Evolutionary conservation across 1,139 yeast genomes (phyloP).

Genomic region (Magnusiomyces suaveolens): DNA sequence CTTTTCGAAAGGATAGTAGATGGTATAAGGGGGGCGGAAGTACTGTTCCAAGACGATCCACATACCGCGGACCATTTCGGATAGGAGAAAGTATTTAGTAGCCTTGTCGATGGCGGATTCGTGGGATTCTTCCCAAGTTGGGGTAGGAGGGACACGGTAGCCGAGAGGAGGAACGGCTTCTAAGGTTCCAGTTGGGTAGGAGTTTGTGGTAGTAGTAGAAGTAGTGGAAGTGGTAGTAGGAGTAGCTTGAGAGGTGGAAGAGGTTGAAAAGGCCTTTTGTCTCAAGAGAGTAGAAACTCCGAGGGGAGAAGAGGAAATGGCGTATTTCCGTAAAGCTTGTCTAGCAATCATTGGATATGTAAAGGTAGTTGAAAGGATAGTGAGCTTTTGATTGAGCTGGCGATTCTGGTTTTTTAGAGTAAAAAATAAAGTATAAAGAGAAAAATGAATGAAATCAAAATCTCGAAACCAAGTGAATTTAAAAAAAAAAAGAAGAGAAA

Average conservation of each 20-base stretch:
- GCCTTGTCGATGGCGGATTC: slow-evolving; percentile 79
- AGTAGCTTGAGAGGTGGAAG: slow-evolving; percentile 8
- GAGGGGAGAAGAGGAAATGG: background rate
- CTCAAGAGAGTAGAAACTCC: background rate
- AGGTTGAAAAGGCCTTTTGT: background rate
- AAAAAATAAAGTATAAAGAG: background rate
- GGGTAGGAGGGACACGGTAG: slow-evolving; percentile 66
- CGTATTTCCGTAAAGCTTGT: background rate
- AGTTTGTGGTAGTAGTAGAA: background rate
- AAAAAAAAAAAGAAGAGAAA: background rate
- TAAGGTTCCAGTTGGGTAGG: slow-evolving; percentile 21
- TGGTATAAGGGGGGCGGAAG: slow-evolving; percentile 81
- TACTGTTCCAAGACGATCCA: slow-evolving; percentile 80
- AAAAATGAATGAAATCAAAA: too few species aligned
- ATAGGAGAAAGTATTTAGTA: slow-evolving; percentile 68
- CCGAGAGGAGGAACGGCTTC: slow-evolving; percentile 47
- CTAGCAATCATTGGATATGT: background rate
- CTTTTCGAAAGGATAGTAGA: slow-evolving; percentile 82
- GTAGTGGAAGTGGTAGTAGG: slow-evolving; percentile 5
- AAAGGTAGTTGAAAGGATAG: background rate
- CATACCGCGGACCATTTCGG: slow-evolving; percentile 88
- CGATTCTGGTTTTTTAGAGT: background rate
- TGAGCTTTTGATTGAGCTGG: background rate
- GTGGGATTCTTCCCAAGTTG: slow-evolving; percentile 70
- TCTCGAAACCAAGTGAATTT: background rate